Evolutionary conservation across 78 protist genomes (phyloP).

Genomic region (Dictyostelium discoideum): DNA sequence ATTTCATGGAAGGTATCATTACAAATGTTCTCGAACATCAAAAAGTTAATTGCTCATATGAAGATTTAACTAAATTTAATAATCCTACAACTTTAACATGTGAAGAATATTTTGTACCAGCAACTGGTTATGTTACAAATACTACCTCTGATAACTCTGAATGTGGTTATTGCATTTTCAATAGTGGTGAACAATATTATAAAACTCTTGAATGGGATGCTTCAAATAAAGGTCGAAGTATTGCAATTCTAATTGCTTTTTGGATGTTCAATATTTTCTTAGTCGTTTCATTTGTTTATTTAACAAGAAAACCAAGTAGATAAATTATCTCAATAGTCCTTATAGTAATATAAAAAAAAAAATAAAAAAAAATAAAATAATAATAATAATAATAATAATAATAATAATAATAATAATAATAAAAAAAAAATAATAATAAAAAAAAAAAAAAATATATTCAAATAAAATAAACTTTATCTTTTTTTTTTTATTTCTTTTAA

Average conservation of each 20-base stretch:
- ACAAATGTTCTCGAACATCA: constrained; percentile 17
- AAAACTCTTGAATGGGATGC: constrained; percentile 18
- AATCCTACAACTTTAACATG: constrained; percentile 28
- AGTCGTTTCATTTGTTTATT: constrained; percentile 32
- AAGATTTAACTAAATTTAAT: constrained; percentile 23
- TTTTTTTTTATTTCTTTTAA: no score
- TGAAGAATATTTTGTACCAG: neutral
- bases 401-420: no score
- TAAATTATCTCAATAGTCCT: neutral
- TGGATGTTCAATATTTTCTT: constrained; percentile 42
- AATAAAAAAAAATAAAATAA: neutral
- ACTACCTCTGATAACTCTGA: neutral
- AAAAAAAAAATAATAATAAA: neutral
- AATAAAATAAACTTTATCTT: no score
- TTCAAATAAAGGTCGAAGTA: constrained; percentile 45
- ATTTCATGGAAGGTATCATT: constrained; percentile 50
- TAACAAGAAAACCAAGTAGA: constrained; percentile 70
- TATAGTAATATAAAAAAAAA: neutral
- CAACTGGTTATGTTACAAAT: constrained; percentile 26
- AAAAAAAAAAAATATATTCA: no score
- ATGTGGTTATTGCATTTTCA: constrained; percentile 73
- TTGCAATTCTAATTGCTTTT: constrained; percentile 51
- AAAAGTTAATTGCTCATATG: constrained; percentile 6
- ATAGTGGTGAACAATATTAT: constrained; percentile 39
- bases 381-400: no score